phyloP scores from a whole-genome alignment of 2,329 filamentous ascomycete genomes.

The Penicillium sp. region DNA sequence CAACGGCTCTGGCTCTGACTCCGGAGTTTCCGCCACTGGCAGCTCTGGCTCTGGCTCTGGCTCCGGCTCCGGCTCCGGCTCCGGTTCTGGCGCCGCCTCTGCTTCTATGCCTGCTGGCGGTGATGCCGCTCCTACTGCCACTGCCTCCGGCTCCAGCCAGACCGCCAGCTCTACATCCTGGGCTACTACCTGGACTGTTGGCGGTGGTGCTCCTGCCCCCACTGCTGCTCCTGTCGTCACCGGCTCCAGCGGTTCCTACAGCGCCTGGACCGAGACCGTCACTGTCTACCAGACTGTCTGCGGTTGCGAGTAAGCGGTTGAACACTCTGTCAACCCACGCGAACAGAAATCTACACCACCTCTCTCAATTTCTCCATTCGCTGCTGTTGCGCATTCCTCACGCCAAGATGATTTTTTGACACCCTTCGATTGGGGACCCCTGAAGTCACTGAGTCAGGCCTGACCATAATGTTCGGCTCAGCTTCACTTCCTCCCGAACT shows the following conservation, averaged over 20 bases:
- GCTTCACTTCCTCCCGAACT: too few relatives aligned
- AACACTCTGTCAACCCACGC: background rate
- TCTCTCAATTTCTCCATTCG: background rate
- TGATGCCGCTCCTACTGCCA: background rate
- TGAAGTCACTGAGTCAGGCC: too few relatives aligned
- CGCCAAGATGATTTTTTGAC: conserved; percentile 15
- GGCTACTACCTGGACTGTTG: conserved; percentile 3
- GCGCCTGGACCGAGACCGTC: conserved; percentile 14
- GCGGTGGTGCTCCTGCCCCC: conserved; percentile 11
- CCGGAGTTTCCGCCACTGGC: background rate
- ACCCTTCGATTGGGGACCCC: conserved; percentile 17
- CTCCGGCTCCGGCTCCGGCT: background rate
- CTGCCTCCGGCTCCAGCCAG: background rate
- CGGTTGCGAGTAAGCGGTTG: conserved; percentile 16
- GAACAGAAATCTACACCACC: background rate
- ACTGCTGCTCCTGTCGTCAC: conserved; percentile 13
- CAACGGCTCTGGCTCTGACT: background rate
- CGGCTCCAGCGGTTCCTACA: conserved; percentile 13
- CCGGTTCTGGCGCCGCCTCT: background rate
- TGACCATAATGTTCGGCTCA: too few relatives aligned
- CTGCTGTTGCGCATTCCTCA: conserved; percentile 9
- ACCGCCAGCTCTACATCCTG: conserved; percentile 7
- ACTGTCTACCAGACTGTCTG: conserved; percentile 25
- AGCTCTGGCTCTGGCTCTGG: background rate
- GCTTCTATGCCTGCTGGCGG: background rate